Conservation (phyloP, 306 rosid species). For the Cyamopsis tetragonoloba region DNA sequence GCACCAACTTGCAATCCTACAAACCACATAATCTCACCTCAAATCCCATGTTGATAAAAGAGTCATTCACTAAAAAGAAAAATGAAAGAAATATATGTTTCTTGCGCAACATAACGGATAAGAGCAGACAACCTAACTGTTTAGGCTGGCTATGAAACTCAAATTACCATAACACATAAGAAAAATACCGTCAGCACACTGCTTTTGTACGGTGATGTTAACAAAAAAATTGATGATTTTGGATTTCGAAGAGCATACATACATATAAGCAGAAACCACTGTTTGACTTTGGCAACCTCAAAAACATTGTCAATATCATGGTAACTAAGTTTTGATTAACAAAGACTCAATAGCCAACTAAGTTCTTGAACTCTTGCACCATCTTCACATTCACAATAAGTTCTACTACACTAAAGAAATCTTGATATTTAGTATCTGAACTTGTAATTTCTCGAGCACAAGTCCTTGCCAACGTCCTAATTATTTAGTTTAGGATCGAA, state of each 20-base stretch:
- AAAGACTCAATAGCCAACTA: no score
- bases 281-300: background rate
- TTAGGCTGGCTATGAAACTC: background rate
- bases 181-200: background rate
- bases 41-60: conserved; percentile 23
- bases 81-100: conserved; percentile 14
- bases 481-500: no score
- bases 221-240: background rate
- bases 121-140: background rate
- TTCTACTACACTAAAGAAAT: no score
- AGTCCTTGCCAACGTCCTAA: no score
- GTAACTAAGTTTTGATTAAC: background rate
- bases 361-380: no score
- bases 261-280: background rate
- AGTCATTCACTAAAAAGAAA: background rate
- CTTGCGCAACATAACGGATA: background rate
- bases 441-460: no score
- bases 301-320: background rate
- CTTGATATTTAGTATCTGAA: no score
- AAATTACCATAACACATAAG: background rate
- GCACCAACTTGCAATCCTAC: conserved; percentile 94
- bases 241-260: background rate
- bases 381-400: background rate
- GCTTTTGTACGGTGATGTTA: background rate
- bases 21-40: conserved; percentile 33